phyloP scores from a whole-genome alignment of 371 early-diverging fungal genomes.

The Mucor indicus region DNA sequence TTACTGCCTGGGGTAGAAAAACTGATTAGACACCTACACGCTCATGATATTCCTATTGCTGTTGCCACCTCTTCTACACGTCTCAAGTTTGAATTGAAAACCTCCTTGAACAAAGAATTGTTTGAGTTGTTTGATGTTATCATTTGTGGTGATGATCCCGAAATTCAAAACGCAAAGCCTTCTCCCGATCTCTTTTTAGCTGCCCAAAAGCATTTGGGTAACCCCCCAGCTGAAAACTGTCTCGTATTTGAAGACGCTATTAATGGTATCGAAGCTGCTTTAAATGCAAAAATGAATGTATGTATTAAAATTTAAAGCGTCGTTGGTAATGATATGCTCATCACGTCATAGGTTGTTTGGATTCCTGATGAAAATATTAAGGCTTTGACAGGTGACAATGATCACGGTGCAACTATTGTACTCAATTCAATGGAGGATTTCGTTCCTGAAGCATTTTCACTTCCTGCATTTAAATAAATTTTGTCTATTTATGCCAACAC shows the following conservation, averaged over 20 bases:
- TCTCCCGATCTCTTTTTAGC: conserved; percentile 87
- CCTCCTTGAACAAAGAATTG: conserved; percentile 63
- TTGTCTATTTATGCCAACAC: too few relatives aligned
- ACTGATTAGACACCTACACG: conserved; percentile 75
- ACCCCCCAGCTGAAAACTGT: conserved; percentile 59
- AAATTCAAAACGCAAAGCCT: conserved; percentile 80
- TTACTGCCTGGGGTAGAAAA: conserved; percentile 75
- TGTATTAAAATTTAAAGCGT: conserved; percentile 14
- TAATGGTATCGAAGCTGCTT: conserved; percentile 81
- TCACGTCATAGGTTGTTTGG: conserved; percentile 79
- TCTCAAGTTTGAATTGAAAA: conserved; percentile 72
- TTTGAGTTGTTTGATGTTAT: conserved; percentile 80
- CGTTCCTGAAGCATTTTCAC: conserved; percentile 45
- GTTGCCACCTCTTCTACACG: conserved; percentile 86
- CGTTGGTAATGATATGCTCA: too few relatives aligned
- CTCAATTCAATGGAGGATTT: conserved; percentile 69
- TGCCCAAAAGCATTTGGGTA: conserved; percentile 55
- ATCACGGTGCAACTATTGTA: conserved; percentile 49
- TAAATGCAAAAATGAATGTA: conserved; percentile 81
- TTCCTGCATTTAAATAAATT: conserved; percentile 14
- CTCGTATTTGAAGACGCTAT: conserved; percentile 93
- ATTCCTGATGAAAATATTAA: conserved; percentile 72
- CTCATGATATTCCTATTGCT: conserved; percentile 77
- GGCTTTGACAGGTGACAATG: conserved; percentile 22
- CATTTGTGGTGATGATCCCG: conserved; percentile 85